A percentile compares a stretch with the other conserved stretches of the same genome.
Evolutionary conservation across 352 stramenopile genomes (phyloP).

Genomic region (Phytophthora tubulina): DNA sequence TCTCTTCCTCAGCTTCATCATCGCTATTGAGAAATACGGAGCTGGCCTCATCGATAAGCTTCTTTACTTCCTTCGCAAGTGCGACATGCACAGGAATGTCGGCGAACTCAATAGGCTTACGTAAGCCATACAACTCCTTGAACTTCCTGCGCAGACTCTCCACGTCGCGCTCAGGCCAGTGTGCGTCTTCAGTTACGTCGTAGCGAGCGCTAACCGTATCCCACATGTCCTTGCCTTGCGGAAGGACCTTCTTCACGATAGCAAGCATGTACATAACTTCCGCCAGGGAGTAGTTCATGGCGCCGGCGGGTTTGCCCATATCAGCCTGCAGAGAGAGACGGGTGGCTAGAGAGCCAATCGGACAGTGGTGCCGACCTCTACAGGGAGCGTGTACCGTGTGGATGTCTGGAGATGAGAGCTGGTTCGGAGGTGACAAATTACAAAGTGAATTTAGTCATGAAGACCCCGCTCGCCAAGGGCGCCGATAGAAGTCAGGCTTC

Average conservation of each 20-base stretch:
- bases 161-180: not conserved
- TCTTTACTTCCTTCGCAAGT: not conserved
- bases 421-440: too few relatives aligned
- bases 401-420: too few relatives aligned
- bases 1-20: too few relatives aligned
- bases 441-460: too few relatives aligned
- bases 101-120: not conserved
- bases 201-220: not conserved
- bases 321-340: too few relatives aligned
- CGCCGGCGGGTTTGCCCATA: constrained; percentile 1
- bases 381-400: too few relatives aligned
- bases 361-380: too few relatives aligned
- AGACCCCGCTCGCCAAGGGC: too few relatives aligned
- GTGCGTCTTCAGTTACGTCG: not conserved
- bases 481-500: too few relatives aligned
- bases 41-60: constrained; percentile 8
- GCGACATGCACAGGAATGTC: not conserved
- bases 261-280: constrained; percentile 2
- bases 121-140: not conserved
- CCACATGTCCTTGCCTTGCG: not conserved
- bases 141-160: constrained; percentile 3
- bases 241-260: not conserved
- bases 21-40: too few relatives aligned
- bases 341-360: too few relatives aligned
- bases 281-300: constrained; percentile 7